Base-by-base conservation (phyloP, 305 asterid species). In the Nicotiana rustica region DNA sequence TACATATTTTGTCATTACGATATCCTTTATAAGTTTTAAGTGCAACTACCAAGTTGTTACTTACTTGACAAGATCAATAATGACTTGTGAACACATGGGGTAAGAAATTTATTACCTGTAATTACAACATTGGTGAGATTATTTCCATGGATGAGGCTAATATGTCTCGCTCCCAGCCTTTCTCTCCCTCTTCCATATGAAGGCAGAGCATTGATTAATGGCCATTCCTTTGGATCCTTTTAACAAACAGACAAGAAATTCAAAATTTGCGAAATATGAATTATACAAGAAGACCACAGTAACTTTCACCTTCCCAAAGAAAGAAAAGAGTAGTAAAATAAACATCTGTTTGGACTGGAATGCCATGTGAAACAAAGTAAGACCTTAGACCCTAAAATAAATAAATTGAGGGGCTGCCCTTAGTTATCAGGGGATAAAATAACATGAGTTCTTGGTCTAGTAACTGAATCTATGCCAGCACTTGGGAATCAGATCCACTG, bases 141-240 rank as follows among this genome's bases (percentile, higher is more conserved):
- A 85, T 94, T 89, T 61, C 99, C 99, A 77, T 96, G 99, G 84
- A 96, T 87, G 82, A 96, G 97, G 91, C 99, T 96, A 81, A 94
- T 91, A 81, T 96, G 98, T 84, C 99, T 91, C 77, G 97, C 98
- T 78, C 99, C 99, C 3, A 84, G 83, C 81, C 99, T 92, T 19
- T 96, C 99, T 86, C 99, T 89, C 29, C 99, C 99, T 90, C 98
- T 90, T 80, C 99, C 99, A 76, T 96, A 96, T 1, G 98, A 94
- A 70, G 98, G 98, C 89, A 96, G 83, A 67, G 99, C 90, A 82
- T 89, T 87, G 76, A 96, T 88, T 62, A 96, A 82, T 14, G 98
- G 99, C 99, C 99, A 96, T 83, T 96, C 98, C 35, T 89, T 90
- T 10, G 93, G 89, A 33, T 94, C 97, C 99, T 96, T 52, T 76